Conservation (phyloP, 1,284 basidiomycete genomes). For the Leccinum pachyderme region DNA sequence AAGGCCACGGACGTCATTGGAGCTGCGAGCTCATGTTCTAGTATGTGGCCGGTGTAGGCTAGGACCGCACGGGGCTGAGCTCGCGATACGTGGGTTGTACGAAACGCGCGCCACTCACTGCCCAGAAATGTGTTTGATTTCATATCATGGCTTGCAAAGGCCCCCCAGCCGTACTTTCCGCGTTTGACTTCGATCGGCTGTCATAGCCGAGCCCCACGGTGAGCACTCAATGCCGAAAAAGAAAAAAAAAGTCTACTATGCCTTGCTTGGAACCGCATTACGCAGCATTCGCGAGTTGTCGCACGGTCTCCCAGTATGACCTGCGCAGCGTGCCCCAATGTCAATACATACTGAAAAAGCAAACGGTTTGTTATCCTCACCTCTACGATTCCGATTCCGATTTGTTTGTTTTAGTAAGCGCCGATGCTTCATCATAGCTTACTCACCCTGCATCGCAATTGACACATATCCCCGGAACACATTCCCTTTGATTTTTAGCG, state of each 20-base stretch:
- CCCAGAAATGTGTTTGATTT: constrained; percentile 43
- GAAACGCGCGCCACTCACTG: constrained; percentile 35
- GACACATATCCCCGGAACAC: constrained; percentile 29
- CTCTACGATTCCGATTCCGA: constrained; percentile 18
- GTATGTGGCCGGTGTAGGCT: constrained; percentile 63
- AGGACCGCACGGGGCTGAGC: not conserved
- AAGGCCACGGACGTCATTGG: constrained; percentile 6
- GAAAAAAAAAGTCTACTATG: not conserved
- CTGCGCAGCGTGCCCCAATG: constrained; percentile 6
- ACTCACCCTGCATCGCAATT: constrained; percentile 29
- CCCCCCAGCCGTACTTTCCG: constrained; percentile 49
- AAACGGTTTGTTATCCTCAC: constrained; percentile 7
- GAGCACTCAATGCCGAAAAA: not conserved
- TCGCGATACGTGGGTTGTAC: not conserved
- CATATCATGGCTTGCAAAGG: constrained; percentile 45
- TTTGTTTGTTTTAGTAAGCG: not conserved
- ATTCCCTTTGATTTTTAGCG: constrained; percentile 18
- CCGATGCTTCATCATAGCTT: not conserved
- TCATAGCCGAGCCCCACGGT: not conserved
- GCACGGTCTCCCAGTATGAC: constrained; percentile 15
- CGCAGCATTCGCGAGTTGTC: constrained; percentile 27
- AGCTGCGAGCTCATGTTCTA: constrained; percentile 40
- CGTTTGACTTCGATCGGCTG: constrained; percentile 41
- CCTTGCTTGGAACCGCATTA: not conserved
- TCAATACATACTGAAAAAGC: not conserved